Evolutionary conservation across 2,329 filamentous ascomycete species (phyloP).

Genomic region (Fusarium sp.): DNA sequence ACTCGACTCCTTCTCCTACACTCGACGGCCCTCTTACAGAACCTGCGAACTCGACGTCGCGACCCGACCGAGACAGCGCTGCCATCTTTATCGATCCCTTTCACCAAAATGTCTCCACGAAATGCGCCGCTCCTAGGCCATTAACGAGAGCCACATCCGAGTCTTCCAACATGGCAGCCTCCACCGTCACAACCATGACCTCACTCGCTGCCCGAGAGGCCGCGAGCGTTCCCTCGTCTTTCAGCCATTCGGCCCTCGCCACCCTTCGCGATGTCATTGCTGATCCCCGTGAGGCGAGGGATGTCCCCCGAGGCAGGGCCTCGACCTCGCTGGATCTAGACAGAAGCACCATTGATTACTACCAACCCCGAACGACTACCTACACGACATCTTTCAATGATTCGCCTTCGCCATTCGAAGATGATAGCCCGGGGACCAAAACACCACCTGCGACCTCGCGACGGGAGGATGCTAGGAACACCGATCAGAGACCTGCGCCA

Average conservation of each 20-base stretch:
- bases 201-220: conserved; percentile 43
- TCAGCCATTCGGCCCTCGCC: conserved; percentile 45
- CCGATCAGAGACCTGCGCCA: conserved; percentile 27
- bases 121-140: conserved; percentile 49
- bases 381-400: conserved; percentile 45
- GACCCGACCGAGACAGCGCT: conserved; percentile 36
- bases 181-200: conserved; percentile 46
- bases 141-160: conserved; percentile 50
- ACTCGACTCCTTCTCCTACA: conserved; percentile 9
- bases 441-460: conserved; percentile 19
- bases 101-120: conserved; percentile 48
- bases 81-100: conserved; percentile 18
- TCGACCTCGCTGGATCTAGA: conserved; percentile 50
- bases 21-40: conserved; percentile 23
- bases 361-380: conserved; percentile 38
- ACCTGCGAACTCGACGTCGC: conserved; percentile 20
- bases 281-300: conserved; percentile 48
- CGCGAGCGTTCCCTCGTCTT: conserved; percentile 47
- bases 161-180: conserved; percentile 46
- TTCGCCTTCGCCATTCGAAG: conserved; percentile 36
- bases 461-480: conserved; percentile 27
- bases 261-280: conserved; percentile 50
- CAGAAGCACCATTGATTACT: conserved; percentile 36
- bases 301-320: conserved; percentile 43
- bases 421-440: conserved; percentile 28